Base-by-base conservation (phyloP, 768 basidiomycete species). In the Rhodosporidiobolus odoratus region DNA sequence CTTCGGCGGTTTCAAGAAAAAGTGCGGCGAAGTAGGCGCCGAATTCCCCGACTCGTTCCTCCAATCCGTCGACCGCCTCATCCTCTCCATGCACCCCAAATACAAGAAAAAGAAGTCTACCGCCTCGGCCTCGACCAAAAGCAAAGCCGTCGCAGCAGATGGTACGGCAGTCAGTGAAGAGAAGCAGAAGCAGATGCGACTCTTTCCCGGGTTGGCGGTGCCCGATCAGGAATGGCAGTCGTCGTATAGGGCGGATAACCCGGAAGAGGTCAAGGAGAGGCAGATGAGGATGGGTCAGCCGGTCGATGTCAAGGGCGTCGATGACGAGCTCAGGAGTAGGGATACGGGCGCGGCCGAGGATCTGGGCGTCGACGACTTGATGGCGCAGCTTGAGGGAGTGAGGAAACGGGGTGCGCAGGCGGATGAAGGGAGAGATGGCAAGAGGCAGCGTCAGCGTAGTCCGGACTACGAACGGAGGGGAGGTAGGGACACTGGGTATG, bases 71-170 rank as follows among this genome's bases (percentile, higher is more conserved):
- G 95, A 99, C 82, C 89, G 96, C 27, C 86, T 98, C 62, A 91
- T 99, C 75, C 85, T 96, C 64, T 90, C 85, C 66, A 86, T 97
- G 84, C 95, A 99, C 76, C 96, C 95, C 1, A 96, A 92, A 77
- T 89, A 97, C 83, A 90, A 90, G 80, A 85, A 85, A 78, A 80
- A 81, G 41, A 65, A 58, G 69, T 54, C 43, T 32, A 62, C 52
- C 27, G 16, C 61, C 23, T 75, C 77, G 34, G 75, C 78, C 32
- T 71, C 72, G 50, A 72, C 77, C 30, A 80, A 78, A 62, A 57
- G 32, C 47, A 58, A 69, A 82, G 79, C 48, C 77, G 77, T 25
- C 73, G 74, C 78, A 15, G 80, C 74, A n/a, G 48, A 23, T 23
- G 56, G 5, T 1, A 23, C 0, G 4, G 75, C 64, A 5, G 47